Conservation (phyloP, 1,139 yeast genomes). For the Hyphopichia pseudoburtonii region DNA sequence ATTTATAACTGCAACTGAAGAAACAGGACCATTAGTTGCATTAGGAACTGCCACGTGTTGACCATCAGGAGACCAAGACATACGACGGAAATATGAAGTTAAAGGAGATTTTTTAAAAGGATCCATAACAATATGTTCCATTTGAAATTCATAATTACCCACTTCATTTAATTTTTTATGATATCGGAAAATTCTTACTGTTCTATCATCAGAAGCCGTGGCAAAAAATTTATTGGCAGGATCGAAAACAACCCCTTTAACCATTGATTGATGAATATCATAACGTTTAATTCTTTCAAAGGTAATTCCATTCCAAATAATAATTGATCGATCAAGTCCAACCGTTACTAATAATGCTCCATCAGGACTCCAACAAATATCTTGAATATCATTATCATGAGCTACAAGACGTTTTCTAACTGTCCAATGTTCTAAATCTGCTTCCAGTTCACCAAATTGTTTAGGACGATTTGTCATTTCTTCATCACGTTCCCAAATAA, state of each 20-base stretch:
- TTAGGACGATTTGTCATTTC: constrained; percentile 44
- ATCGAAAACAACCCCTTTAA: constrained; percentile 94
- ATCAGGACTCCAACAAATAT: constrained; percentile 97
- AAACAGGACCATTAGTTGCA: constrained; percentile 95
- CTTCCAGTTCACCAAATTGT: constrained; percentile 51
- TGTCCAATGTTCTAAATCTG: constrained; percentile 88
- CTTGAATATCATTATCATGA: constrained; percentile 96
- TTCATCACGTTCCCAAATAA: constrained; percentile 92
- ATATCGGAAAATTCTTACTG: constrained; percentile 83
- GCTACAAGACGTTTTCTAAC: constrained; percentile 89
- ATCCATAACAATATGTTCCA: constrained; percentile 77
- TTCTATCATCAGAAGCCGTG: constrained; percentile 93
- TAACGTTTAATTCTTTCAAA: constrained; percentile 87
- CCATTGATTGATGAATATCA: constrained; percentile 92
- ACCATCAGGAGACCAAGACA: constrained; percentile 99
- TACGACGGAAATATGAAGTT: constrained; percentile 86
- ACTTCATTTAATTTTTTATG: constrained; percentile 59
- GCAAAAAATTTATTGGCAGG: constrained; percentile 98
- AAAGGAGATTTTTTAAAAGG: constrained; percentile 90
- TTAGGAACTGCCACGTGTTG: constrained; percentile 95
- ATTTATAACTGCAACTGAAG: constrained; percentile 82
- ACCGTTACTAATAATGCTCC: constrained; percentile 87
- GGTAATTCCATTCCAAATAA: constrained; percentile 91
- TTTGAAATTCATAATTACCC: constrained; percentile 74
- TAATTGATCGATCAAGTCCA: constrained; percentile 87